Evolutionary conservation across 345 rosid species (phyloP), one percentile per base, ranked within the genome.

Genomic region (Bruguiera sexangula): DNA sequence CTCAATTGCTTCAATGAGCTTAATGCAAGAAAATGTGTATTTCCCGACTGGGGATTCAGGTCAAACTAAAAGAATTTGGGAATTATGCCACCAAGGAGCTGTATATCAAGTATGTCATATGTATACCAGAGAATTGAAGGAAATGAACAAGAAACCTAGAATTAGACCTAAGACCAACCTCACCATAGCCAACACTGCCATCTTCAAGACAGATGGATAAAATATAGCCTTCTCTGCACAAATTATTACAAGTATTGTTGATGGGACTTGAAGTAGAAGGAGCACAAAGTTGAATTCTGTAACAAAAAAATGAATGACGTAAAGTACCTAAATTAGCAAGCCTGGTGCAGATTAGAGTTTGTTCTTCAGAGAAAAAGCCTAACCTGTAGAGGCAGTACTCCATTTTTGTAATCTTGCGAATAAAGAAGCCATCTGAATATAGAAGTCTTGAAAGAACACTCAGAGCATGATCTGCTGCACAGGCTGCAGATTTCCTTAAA

Each of bases 141-240:
- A 50, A 24, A 13, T 15, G 29, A 65, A 55, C 55, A 68, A 68
- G 9, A 58, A 65, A 20, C 19, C 43, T 16, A 6, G 58, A 53
- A 43, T 50, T 32, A 15, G 62, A 24, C 57, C 59, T 71, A 48
- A n/a, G 78, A 76, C 85, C 73, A 71, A 94, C 98, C 97, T 91
- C 98, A 32, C 97, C 98, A 55, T 85, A 82, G 60, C 98, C 98
- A 60, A 82, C 67, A 71, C 82, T 82, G 76, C 96, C 95, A 85
- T 89, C 95, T 69, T 94, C 93, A 71, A 94, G 91, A 81, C 73
- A 84, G 75, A 94, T 68, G 24, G 91, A 85, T 63, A 94, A 75
- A 78, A 91, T 79, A 75, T 84, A 94, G 5, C 98, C 98, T 81
- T 94, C 89, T 74, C 88, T 82, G 67, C 82, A 80, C 65, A 81